These are phyloP conservation scores for Macrophomina phaseolina DNA, from an alignment of 2,329 filamentous ascomycete genomes.

Conservation along the genomic window DNA sequence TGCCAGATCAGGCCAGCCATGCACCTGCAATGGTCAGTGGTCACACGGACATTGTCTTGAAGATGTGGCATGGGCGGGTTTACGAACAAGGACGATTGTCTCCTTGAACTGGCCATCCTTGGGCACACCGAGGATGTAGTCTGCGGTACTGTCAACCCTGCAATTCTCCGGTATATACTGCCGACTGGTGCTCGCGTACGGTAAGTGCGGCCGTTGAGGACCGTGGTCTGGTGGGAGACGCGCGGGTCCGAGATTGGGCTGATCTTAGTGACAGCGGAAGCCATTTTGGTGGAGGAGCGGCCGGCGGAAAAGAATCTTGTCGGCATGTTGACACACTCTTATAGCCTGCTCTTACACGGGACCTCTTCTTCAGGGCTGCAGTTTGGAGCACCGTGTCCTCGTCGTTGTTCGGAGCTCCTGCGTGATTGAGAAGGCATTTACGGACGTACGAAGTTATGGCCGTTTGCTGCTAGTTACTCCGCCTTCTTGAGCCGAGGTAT, in stretches of 20 bases:
- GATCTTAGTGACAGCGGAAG: conserved; percentile 63
- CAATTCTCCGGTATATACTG: neutral
- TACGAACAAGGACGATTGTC: conserved; percentile 60
- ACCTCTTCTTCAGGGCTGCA: too few relatives aligned
- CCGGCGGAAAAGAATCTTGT: conserved; percentile 3
- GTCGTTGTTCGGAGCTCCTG: conserved; percentile 5
- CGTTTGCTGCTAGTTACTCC: neutral
- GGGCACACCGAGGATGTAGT: conserved; percentile 61
- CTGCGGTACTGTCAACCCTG: neutral
- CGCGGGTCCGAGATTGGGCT: conserved; percentile 67
- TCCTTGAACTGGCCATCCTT: conserved; percentile 50
- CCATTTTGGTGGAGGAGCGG: conserved; percentile 45
- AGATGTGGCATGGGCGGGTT: neutral
- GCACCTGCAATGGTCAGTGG: conserved; percentile 53
- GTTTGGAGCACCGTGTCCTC: neutral
- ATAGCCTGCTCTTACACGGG: neutral
- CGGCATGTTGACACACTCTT: neutral
- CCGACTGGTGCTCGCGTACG: conserved; percentile 43
- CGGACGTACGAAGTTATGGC: conserved; percentile 20
- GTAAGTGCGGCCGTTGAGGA: conserved; percentile 74
- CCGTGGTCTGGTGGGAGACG: conserved; percentile 66
- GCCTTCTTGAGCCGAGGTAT: conserved; percentile 19
- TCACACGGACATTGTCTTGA: neutral
- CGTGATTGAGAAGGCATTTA: conserved; percentile 8
- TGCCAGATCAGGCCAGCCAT: conserved; percentile 83